phyloP scores from a whole-genome alignment of 352 stramenopile species.

The Pythium volutum region DNA sequence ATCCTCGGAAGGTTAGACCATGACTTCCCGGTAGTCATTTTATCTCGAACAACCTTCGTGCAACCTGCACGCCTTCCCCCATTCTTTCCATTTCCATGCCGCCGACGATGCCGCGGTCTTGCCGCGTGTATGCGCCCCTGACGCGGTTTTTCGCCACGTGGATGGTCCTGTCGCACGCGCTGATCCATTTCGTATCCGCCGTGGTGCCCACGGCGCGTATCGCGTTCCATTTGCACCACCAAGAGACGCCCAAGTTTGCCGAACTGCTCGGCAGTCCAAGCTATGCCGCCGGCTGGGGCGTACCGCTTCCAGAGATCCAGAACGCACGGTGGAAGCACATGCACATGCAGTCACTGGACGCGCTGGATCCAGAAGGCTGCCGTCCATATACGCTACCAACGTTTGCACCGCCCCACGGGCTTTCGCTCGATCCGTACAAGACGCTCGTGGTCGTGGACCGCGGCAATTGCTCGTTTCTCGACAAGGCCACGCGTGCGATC shows the following conservation, averaged over 20 bases:
- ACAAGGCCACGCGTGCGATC: slow-evolving; percentile 56
- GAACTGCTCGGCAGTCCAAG: slow-evolving; percentile 60
- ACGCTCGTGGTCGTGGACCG: slow-evolving; percentile 60
- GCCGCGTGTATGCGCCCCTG: neutral
- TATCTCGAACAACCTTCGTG: slow-evolving; percentile 10
- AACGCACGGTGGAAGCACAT: slow-evolving; percentile 58
- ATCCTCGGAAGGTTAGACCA: neutral
- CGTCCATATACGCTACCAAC: slow-evolving; percentile 28
- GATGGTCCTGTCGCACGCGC: neutral
- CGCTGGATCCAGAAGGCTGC: slow-evolving; percentile 41
- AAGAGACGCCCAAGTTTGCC: slow-evolving; percentile 32
- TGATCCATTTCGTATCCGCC: neutral
- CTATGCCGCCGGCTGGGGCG: slow-evolving; percentile 50
- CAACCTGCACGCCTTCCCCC: neutral
- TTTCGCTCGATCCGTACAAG: slow-evolving; percentile 17
- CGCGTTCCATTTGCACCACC: slow-evolving; percentile 36
- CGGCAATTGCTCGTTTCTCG: slow-evolving; percentile 73
- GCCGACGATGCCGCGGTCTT: neutral
- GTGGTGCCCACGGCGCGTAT: slow-evolving; percentile 48
- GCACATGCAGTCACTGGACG: slow-evolving; percentile 27
- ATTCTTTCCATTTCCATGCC: slow-evolving; percentile 1
- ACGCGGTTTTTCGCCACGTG: neutral
- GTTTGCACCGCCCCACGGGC: slow-evolving; percentile 7
- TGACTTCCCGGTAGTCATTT: slow-evolving; percentile 5
- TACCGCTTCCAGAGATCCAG: slow-evolving; percentile 38